Evolutionary conservation across 805 yeast genomes (phyloP).

Genomic region (Candida broadrunensis): DNA sequence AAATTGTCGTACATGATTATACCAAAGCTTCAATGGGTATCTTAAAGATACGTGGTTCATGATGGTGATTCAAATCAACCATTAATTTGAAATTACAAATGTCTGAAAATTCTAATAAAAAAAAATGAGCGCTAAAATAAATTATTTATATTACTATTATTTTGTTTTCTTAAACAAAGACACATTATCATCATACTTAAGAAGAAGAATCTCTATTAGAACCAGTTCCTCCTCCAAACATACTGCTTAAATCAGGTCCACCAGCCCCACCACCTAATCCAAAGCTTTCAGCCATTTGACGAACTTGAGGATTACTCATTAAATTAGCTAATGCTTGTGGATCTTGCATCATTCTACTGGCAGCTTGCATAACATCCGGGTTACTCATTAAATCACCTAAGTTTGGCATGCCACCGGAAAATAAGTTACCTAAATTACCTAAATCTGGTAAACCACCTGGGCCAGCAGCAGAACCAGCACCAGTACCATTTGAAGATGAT

Average conservation of each 20-base stretch:
- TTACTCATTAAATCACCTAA: slow-evolving; percentile 73
- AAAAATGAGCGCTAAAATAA: too few relatives aligned
- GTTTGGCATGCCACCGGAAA: slow-evolving; percentile 72
- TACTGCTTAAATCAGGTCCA: slow-evolving; percentile 57
- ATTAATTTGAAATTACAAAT: too few relatives aligned
- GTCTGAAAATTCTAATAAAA: too few relatives aligned
- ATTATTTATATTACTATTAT: too few relatives aligned
- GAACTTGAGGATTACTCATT: slow-evolving; percentile 77
- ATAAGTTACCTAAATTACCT: slow-evolving; percentile 45
- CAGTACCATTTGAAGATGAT: slow-evolving; percentile 29
- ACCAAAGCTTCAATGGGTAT: too few relatives aligned
- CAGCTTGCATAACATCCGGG: slow-evolving; percentile 91
- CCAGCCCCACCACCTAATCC: slow-evolving; percentile 60
- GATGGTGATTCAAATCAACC: too few relatives aligned
- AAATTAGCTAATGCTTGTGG: slow-evolving; percentile 72
- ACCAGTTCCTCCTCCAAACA: not conserved
- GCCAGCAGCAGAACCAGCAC: slow-evolving; percentile 37
- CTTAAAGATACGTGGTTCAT: too few relatives aligned
- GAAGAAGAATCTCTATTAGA: too few relatives aligned
- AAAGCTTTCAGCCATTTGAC: slow-evolving; percentile 79
- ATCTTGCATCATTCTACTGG: slow-evolving; percentile 82
- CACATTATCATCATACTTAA: too few relatives aligned
- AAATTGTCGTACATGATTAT: not conserved
- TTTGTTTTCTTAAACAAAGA: too few relatives aligned
- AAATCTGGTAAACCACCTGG: slow-evolving; percentile 73